Conservation (phyloP, 2,329 filamentous ascomycete genomes). For the Aspergillus luchuensis region DNA sequence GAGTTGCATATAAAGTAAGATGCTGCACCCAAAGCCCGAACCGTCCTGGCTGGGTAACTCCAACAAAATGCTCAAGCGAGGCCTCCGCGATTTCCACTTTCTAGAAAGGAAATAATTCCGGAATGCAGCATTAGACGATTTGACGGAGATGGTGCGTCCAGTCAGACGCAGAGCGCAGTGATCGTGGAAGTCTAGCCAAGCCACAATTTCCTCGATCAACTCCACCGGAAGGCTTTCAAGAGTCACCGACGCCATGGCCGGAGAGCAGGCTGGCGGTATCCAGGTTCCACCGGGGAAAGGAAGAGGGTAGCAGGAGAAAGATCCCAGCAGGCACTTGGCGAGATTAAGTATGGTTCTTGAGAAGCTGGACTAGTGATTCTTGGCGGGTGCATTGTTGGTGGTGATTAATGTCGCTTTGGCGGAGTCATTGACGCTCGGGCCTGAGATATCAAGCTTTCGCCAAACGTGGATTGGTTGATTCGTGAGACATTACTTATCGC, state of each 20-base stretch:
- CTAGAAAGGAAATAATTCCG: neutral
- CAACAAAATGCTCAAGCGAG: neutral
- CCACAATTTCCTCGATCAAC: neutral
- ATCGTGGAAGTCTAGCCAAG: constrained; percentile 1
- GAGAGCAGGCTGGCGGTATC: neutral
- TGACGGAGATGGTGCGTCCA: neutral
- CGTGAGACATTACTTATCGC: neutral
- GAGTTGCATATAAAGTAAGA: no score
- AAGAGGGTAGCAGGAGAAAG: neutral
- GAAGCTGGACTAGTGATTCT: neutral
- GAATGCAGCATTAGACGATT: neutral
- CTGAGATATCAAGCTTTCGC: neutral
- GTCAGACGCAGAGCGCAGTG: constrained; percentile 2
- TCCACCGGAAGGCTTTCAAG: constrained; percentile 1
- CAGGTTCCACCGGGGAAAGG: neutral
- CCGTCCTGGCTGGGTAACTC: neutral
- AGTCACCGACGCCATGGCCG: neutral
- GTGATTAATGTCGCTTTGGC: neutral
- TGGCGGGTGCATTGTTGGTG: no score
- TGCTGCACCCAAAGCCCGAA: neutral
- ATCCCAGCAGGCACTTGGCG: neutral
- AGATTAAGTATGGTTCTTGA: neutral
- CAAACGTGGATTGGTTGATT: neutral
- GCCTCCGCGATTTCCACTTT: neutral
- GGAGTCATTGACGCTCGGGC: neutral